phyloP scores from a whole-genome alignment of 345 rosid genomes.

The Anacardium occidentale region DNA sequence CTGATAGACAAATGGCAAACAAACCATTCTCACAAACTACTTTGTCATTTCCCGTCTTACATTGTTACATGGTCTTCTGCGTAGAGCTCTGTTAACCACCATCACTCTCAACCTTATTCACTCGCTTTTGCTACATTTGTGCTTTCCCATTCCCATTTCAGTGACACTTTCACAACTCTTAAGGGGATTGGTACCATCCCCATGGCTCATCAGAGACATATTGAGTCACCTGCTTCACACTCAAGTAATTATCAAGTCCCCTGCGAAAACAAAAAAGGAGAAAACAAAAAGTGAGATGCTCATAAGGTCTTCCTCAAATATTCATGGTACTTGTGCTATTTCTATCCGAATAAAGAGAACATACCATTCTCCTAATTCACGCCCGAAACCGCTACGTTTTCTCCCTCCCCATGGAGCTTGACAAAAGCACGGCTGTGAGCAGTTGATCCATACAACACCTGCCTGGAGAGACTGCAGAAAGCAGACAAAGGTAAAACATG shows the following conservation, averaged over 20 bases:
- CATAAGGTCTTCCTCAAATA: not conserved
- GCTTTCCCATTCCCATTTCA: not conserved
- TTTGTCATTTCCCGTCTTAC: not conserved
- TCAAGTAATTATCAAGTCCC: constrained; percentile 92
- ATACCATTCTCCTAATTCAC: constrained; percentile 95
- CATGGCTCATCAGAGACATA: constrained; percentile 76
- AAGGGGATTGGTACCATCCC: constrained; percentile 88
- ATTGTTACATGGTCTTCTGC: not conserved
- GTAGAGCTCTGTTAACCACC: not conserved
- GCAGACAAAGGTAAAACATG: constrained; percentile 5
- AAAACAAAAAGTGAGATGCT: not conserved
- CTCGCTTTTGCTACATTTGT: not conserved
- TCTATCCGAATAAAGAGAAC: not conserved
- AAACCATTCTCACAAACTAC: not conserved
- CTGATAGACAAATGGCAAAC: not conserved
- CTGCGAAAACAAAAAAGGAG: no score
- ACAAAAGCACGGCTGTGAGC: constrained; percentile 95
- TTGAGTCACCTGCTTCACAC: constrained; percentile 88
- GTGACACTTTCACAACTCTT: constrained; percentile 51
- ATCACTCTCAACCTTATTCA: not conserved
- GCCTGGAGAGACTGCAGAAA: constrained; percentile 65
- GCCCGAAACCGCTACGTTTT: constrained; percentile 97
- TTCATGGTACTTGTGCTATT: no score
- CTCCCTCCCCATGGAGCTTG: constrained; percentile 99
- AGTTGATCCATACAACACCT: constrained; percentile 91